Base-by-base conservation (phyloP, 2,329 filamentous ascomycete species). In the Mollisia scopiformis region DNA sequence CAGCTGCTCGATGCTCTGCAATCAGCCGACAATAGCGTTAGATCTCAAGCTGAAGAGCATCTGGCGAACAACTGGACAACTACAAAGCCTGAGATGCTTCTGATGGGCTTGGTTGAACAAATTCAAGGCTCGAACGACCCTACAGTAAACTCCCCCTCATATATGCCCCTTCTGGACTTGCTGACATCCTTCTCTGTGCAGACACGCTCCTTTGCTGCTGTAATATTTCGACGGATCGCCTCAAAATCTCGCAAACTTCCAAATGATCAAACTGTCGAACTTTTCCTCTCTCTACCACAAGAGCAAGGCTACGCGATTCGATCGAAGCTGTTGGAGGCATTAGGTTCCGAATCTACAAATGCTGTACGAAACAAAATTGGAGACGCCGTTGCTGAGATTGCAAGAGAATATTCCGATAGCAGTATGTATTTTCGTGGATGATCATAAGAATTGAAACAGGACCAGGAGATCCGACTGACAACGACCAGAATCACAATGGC, bases 91-190 rank as follows among this genome's bases (percentile, higher is more conserved):
- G 93, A 97, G 72, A 84, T 96, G 69, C 82, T 98, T 69, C 80
- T 99, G 74, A 95, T 98, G 90, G 95, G 93, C 67, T 81, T 99
- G 70, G 93, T 90, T 41, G 95, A 98, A 79, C 94, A 98, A 78
- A 88, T 97, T 69, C 88, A 91, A 72, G 87, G 84, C 66, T 87
- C 90, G n/a, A 85, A 86, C 68, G 70, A 75, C 61, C 61, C 70
- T 27, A 71, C 66, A n/a, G 73, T 75, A 66, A 63, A 67, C 55
- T 39, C 39, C 46, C 51, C 59, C n/a, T 33, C n/a, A 46, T 23
- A 52, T 27, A 19, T 11, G 30, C 27, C 23, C 10, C 14, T 11
- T 2, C 25, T 10, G 13, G 19, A 33, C 37, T 47, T 61, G 37
- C 62, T 68, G 54, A 69, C 55, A 10, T 28, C 61, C 58, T 54